Evolutionary conservation across 352 stramenopile species (phyloP).

Genomic region (Phytophthora parvispora): DNA sequence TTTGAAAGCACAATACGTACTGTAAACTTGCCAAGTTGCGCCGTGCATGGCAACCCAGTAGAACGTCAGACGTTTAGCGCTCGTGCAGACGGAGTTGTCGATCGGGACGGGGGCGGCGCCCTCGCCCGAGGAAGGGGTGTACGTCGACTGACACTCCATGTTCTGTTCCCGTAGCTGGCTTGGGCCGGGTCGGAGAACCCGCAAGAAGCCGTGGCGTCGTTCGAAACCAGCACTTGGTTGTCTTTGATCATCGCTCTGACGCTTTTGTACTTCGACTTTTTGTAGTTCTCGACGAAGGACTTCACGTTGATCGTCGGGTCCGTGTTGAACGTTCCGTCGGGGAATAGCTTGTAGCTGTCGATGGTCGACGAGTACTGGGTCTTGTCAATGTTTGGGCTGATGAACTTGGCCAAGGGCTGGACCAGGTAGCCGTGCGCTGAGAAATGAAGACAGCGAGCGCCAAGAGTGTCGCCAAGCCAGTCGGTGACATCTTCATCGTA

Average conservation of each 20-base stretch:
- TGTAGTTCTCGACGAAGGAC: slow-evolving; percentile 49
- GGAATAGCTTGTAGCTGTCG: slow-evolving; percentile 45
- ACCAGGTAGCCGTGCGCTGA: slow-evolving; percentile 48
- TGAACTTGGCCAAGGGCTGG: slow-evolving; percentile 49
- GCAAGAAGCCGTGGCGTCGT: slow-evolving; percentile 36
- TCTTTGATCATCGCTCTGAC: slow-evolving; percentile 46
- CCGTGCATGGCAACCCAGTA: slow-evolving; percentile 69
- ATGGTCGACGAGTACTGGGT: slow-evolving; percentile 56
- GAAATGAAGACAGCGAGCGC: slow-evolving; percentile 14
- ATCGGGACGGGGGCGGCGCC: slow-evolving; percentile 44
- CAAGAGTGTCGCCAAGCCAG: slow-evolving; percentile 14
- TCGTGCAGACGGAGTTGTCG: slow-evolving; percentile 43
- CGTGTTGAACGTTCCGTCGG: slow-evolving; percentile 44
- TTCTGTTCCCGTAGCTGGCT: slow-evolving; percentile 45
- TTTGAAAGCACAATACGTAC: slow-evolving; percentile 14
- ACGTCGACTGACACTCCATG: slow-evolving; percentile 47
- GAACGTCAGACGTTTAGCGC: slow-evolving; percentile 51
- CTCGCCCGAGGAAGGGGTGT: slow-evolving; percentile 29
- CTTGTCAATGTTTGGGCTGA: slow-evolving; percentile 44
- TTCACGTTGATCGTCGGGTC: slow-evolving; percentile 37
- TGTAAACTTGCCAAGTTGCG: slow-evolving; percentile 69
- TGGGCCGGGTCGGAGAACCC: slow-evolving; percentile 54
- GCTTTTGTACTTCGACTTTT: slow-evolving; percentile 53
- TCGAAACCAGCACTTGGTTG: slow-evolving; percentile 41
- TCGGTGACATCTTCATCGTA: slow-evolving; percentile 15